Evolutionary conservation across 2,329 filamentous ascomycete genomes (phyloP).

Genomic region (Metarhizium sp.): DNA sequence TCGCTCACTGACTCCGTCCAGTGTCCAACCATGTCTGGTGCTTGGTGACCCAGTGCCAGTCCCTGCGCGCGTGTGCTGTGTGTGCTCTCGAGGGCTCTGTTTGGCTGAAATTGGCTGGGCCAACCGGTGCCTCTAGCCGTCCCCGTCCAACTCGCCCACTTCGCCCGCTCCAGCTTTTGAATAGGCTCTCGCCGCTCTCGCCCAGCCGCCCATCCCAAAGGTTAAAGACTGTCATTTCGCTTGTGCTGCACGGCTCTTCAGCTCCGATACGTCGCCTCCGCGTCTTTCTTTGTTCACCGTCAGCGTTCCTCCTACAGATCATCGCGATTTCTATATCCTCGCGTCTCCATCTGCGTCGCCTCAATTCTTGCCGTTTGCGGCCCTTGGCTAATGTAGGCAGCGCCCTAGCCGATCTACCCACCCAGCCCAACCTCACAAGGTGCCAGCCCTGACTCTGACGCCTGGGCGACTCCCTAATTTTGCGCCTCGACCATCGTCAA

Average conservation of each 20-base stretch:
- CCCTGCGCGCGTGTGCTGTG: neutral
- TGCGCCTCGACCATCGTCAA: constrained; percentile 5
- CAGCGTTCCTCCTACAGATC: constrained; percentile 8
- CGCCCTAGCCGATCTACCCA: constrained; percentile 2
- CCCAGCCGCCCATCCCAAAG: constrained; percentile 3
- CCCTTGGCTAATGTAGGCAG: constrained; percentile 4
- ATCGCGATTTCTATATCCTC: neutral
- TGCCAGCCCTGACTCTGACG: neutral
- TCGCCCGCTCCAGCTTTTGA: constrained; percentile 10
- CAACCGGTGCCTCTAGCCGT: constrained; percentile 1
- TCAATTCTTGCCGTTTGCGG: constrained; percentile 7
- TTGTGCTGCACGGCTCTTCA: constrained; percentile 38
- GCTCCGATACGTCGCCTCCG: constrained; percentile 31
- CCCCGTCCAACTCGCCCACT: constrained; percentile 14
- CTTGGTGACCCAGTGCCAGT: neutral
- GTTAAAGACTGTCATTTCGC: constrained; percentile 42
- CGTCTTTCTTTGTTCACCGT: constrained; percentile 7
- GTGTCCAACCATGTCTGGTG: neutral
- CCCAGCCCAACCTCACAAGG: constrained; percentile 1
- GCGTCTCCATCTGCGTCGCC: constrained; percentile 5
- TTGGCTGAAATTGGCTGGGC: constrained; percentile 1
- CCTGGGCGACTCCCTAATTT: constrained; percentile 5
- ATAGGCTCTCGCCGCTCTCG: constrained; percentile 3
- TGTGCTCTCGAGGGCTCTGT: neutral
- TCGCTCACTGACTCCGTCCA: neutral